Evolutionary conservation across 257 asterid genomes (phyloP).

Genomic region (Paulownia fortunei): DNA sequence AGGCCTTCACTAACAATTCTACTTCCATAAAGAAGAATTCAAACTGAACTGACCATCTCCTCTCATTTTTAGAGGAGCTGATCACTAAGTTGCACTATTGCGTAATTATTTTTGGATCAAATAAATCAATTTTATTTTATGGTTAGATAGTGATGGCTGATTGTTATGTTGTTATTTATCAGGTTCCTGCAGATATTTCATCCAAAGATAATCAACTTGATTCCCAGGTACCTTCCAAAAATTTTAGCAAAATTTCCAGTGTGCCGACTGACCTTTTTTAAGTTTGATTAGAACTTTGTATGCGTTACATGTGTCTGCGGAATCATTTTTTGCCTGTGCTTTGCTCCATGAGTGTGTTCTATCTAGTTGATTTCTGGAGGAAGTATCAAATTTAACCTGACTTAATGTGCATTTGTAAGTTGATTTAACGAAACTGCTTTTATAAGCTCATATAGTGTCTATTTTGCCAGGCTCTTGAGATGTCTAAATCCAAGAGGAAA

Average conservation of each 20-base stretch:
- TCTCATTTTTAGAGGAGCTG: neutral
- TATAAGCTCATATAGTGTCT: too few relatives aligned
- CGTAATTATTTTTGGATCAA: neutral
- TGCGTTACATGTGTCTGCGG: neutral
- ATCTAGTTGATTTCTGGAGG: neutral
- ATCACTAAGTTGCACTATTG: neutral
- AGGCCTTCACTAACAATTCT: neutral
- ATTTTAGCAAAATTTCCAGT: too few relatives aligned
- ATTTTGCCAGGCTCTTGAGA: too few relatives aligned
- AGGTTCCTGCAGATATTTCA: constrained; percentile 87
- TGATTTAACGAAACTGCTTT: too few relatives aligned
- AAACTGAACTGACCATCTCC: neutral
- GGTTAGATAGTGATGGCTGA: constrained; percentile 27
- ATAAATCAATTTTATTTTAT: neutral
- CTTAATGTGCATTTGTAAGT: too few relatives aligned
- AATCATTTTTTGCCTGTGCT: neutral
- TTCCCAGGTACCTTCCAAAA: constrained; percentile 53
- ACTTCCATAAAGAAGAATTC: neutral
- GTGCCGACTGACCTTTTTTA: constrained; percentile 5
- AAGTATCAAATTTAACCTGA: neutral
- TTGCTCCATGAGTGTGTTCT: neutral
- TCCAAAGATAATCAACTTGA: constrained; percentile 58
- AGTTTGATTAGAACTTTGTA: neutral
- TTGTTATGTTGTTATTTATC: constrained; percentile 31
- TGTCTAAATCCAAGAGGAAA: too few relatives aligned